Base-by-base conservation (phyloP, 768 basidiomycete genomes). In the Boletus subparvulus region DNA sequence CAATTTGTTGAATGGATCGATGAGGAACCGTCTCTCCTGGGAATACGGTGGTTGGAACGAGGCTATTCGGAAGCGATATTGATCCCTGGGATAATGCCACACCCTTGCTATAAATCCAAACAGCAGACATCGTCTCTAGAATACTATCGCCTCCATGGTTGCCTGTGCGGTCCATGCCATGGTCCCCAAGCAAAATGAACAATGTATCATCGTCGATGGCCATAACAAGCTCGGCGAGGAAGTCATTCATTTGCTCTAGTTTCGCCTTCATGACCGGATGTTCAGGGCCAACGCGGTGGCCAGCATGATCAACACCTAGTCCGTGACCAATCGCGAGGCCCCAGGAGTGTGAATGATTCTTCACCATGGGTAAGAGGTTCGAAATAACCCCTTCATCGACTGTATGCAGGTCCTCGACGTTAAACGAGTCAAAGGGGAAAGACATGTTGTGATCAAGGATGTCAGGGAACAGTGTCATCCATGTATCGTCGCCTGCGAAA, bases 401-500 rank as follows among this genome's bases (percentile, higher is more conserved):
- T 0, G 92, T 88, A 66, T 99, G 94, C 4, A 99, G 79, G 69
- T 98, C 97, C 71, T 98, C 97, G 56, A 99, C 97, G 71, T 98
- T 94, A 80, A 99, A 98, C 0, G 94, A 97, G 72, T 97, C 95
- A 68, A 85, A 98, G 0, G 95, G 88, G 66, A 84, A 88, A 1
- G 88, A 79, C 78, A 90, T 84, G 65, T 90, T 86, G 14, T 76
- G 70, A 30, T 81, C 77, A 62, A 98, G 94, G 6, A 83, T 75
- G 50, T 81, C 75, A 0, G 95, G 92, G 67, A 94, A 99, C 13
- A 95, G 82, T 1, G 86, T 82, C 72, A 90, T 83, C 97, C 97
- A 99, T 0, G 97, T 99, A 70, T 98, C 94, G 66, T 98, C 96
- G 0, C 97, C 96, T 86, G 92, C 92, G 69, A 98, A 89, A 1